These are phyloP conservation scores for Boletus tylopilopsis DNA, from an alignment of 768 basidiomycete species.

Conservation along the genomic window DNA sequence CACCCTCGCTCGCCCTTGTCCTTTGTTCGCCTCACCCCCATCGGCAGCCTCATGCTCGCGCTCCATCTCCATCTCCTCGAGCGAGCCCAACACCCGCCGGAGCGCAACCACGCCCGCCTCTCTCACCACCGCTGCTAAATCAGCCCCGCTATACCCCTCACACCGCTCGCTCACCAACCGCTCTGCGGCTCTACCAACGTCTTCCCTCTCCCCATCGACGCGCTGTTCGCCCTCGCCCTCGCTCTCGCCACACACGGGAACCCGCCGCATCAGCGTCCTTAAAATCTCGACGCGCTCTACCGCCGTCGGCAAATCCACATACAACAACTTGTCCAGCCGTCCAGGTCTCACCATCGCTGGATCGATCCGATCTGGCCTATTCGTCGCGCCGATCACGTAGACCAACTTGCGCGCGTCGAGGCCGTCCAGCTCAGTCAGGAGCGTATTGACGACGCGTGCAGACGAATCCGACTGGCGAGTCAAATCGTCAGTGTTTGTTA, in stretches of 20 bases:
- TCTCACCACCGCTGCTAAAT: constrained; percentile 81
- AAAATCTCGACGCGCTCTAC: constrained; percentile 82
- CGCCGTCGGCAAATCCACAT: constrained; percentile 79
- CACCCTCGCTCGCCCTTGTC: not conserved
- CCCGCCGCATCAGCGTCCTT: constrained; percentile 64
- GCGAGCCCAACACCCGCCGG: constrained; percentile 59
- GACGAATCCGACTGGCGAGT: constrained; percentile 73
- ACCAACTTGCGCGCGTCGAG: constrained; percentile 83
- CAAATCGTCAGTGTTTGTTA: not conserved
- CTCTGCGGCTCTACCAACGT: constrained; percentile 30
- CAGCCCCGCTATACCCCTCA: constrained; percentile 91
- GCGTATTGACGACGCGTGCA: constrained; percentile 85
- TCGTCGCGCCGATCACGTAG: constrained; percentile 93
- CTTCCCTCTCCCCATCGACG: not conserved
- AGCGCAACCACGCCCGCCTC: constrained; percentile 90
- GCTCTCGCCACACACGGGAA: constrained; percentile 46
- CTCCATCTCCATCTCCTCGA: constrained; percentile 55
- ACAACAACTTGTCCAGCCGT: constrained; percentile 88
- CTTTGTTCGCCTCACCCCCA: not conserved
- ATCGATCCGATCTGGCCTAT: constrained; percentile 95
- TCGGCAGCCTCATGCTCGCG: constrained; percentile 6
- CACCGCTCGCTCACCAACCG: constrained; percentile 57
- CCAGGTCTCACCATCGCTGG: constrained; percentile 98
- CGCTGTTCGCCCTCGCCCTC: no score
- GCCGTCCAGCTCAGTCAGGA: constrained; percentile 91